Percentiles rank a stretch among this genome's conserved stretches.
phyloP scores from a whole-genome alignment of 257 asterid species.

The Prunella vulgaris region DNA sequence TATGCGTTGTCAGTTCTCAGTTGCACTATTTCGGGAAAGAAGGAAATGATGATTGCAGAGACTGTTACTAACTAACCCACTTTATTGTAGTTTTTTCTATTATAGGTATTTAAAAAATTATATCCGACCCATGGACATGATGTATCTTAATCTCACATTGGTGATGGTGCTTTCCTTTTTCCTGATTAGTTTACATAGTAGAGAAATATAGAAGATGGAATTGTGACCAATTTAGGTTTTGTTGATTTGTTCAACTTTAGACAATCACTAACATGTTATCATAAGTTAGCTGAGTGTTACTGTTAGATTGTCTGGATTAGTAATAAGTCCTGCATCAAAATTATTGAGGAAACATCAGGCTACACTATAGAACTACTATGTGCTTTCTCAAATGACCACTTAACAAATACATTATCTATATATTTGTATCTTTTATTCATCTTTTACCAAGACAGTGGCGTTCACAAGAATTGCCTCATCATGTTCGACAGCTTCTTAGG shows the following conservation, averaged over 20 bases:
- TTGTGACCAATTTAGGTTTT: not conserved
- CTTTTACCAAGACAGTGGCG: not conserved
- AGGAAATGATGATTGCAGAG: not conserved
- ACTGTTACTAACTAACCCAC: not conserved
- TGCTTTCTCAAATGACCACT: constrained; percentile 6
- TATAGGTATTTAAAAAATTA: not conserved
- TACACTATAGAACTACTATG: not conserved
- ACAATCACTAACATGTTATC: not conserved
- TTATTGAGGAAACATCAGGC: not conserved
- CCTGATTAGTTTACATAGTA: not conserved
- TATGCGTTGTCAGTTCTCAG: not conserved
- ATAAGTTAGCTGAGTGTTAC: not conserved
- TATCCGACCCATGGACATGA: not conserved
- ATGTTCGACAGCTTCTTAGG: not conserved
- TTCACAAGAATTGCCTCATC: not conserved
- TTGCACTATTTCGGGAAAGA: too few relatives aligned
- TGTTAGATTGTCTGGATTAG: not conserved
- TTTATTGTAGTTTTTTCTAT: constrained; percentile 1
- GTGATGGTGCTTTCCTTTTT: not conserved
- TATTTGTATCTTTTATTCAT: not conserved
- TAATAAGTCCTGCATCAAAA: constrained; percentile 8
- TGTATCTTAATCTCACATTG: not conserved
- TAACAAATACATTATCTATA: not conserved
- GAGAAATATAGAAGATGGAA: not conserved
- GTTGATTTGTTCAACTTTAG: not conserved